Percentiles rank a stretch among this genome's conserved stretches.
These are phyloP conservation scores for Cyclaneusma minus DNA, from an alignment of 2,329 filamentous ascomycete genomes.

Conservation along the genomic window DNA sequence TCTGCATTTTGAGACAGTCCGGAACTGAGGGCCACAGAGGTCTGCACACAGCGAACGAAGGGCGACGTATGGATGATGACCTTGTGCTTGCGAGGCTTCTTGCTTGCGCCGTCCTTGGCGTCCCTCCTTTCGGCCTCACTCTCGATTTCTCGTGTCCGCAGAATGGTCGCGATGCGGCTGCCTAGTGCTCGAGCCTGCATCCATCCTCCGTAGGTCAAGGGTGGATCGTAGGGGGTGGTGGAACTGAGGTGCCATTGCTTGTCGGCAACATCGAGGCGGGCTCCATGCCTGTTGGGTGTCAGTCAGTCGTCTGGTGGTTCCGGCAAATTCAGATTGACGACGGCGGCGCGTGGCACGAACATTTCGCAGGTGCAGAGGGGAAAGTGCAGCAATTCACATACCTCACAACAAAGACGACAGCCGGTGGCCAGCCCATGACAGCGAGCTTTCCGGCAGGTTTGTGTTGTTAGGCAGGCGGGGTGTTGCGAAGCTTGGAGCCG, in stretches of 20 bases:
- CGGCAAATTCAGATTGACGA: background rate
- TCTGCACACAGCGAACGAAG: slow-evolving; percentile 84
- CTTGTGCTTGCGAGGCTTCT: slow-evolving; percentile 48
- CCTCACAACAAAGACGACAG: slow-evolving; percentile 35
- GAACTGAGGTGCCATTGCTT: slow-evolving; percentile 90
- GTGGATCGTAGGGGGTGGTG: slow-evolving; percentile 87
- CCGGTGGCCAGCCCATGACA: slow-evolving; percentile 30
- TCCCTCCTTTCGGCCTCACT: slow-evolving; percentile 18
- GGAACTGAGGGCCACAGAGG: slow-evolving; percentile 72
- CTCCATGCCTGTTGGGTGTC: slow-evolving; percentile 78
- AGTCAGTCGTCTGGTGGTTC: background rate
- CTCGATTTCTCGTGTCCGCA: slow-evolving; percentile 34
- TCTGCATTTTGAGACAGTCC: slow-evolving; percentile 55
- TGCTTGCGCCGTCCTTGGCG: slow-evolving; percentile 10
- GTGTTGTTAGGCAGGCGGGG: background rate
- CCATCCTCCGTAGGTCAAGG: slow-evolving; percentile 89
- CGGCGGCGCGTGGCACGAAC: background rate
- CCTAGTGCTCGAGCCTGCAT: slow-evolving; percentile 72
- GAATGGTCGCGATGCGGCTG: slow-evolving; percentile 63
- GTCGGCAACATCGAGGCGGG: slow-evolving; percentile 85
- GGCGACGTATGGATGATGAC: slow-evolving; percentile 88
- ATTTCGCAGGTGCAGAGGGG: background rate
- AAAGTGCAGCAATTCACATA: slow-evolving; percentile 14
- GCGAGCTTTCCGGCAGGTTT: slow-evolving; percentile 2
- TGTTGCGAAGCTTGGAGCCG: slow-evolving; percentile 1